Percentiles rank a stretch among this genome's conserved stretches.
Evolutionary conservation across 176 grass and related monocot species (phyloP).

Genomic region (Melocanna baccifera): DNA sequence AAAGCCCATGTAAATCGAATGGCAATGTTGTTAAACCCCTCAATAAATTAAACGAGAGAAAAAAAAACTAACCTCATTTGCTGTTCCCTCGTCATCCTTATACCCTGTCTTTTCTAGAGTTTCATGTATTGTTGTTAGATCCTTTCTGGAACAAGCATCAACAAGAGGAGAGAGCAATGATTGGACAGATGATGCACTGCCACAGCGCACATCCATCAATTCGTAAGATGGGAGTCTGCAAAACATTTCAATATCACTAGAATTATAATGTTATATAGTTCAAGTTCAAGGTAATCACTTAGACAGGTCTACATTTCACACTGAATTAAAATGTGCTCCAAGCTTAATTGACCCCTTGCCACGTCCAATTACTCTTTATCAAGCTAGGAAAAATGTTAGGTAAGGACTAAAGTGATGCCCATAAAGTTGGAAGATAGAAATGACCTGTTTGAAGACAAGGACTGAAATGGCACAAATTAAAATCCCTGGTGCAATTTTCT

Average conservation of each 20-base stretch:
- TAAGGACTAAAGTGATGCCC: no score
- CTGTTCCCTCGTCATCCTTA: conserved; percentile 92
- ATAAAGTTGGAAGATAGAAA: background rate
- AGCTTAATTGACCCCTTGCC: background rate
- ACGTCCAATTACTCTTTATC: background rate
- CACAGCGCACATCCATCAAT: conserved; percentile 87
- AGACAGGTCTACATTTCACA: background rate
- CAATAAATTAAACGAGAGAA: background rate
- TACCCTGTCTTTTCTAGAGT: conserved; percentile 92
- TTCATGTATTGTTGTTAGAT: conserved; percentile 97
- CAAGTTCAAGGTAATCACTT: background rate
- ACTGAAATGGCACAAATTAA: conserved; percentile 18
- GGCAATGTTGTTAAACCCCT: background rate
- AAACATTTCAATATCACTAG: conserved; percentile 30
- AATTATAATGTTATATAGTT: background rate
- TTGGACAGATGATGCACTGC: conserved; percentile 66
- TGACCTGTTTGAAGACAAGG: background rate
- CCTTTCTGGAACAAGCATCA: conserved; percentile 92
- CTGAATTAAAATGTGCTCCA: background rate
- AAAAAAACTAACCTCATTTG: conserved; percentile 79
- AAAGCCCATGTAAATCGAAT: background rate
- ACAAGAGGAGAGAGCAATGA: conserved; percentile 80
- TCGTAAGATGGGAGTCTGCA: conserved; percentile 80
- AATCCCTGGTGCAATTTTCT: background rate
- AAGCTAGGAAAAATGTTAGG: background rate